Percentiles rank a stretch among this genome's conserved stretches.
phyloP scores from a whole-genome alignment of 139 green algal genomes.

The Spirogloea muscicola region DNA sequence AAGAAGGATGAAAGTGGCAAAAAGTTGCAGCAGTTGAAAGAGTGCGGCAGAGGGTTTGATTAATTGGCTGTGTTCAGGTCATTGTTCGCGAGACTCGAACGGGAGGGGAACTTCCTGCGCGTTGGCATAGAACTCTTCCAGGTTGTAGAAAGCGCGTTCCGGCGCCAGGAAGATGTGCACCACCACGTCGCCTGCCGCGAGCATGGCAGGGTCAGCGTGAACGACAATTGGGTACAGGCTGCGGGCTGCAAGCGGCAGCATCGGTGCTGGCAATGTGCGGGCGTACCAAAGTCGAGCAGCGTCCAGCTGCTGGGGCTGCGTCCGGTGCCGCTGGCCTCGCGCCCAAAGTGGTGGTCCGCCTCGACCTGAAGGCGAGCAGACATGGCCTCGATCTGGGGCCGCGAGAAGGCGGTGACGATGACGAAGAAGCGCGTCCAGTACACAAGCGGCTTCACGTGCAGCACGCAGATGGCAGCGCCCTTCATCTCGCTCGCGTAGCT shows the following conservation, averaged over 20 bases:
- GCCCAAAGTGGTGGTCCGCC: neutral
- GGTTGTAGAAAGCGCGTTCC: slow-evolving; percentile 49
- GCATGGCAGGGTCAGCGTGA: no score
- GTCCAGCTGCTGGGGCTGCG: neutral
- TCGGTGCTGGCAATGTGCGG: no score
- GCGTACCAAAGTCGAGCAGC: slow-evolving; percentile 4
- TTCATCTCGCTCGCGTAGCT: slow-evolving; percentile 36
- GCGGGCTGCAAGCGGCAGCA: no score
- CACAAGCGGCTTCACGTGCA: slow-evolving; percentile 46
- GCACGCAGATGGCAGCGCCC: slow-evolving; percentile 43
- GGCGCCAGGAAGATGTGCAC: slow-evolving; percentile 52
- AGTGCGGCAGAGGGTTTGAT: no score
- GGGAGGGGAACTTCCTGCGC: slow-evolving; percentile 28
- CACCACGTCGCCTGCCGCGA: slow-evolving; percentile 51
- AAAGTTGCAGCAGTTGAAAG: no score
- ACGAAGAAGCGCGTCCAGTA: slow-evolving; percentile 54
- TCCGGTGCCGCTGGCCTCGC: slow-evolving; percentile 1
- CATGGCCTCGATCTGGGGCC: slow-evolving; percentile 50
- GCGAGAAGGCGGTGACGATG: slow-evolving; percentile 50
- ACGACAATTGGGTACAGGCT: no score
- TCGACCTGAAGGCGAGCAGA: slow-evolving; percentile 4
- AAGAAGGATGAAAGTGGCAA: no score
- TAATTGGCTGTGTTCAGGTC: no score
- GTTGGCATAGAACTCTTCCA: slow-evolving; percentile 52
- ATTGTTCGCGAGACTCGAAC: no score